Percentiles rank a stretch among this genome's conserved stretches.
Conservation (phyloP, 495 filamentous ascomycete genomes). For the Penicillium canariense region DNA sequence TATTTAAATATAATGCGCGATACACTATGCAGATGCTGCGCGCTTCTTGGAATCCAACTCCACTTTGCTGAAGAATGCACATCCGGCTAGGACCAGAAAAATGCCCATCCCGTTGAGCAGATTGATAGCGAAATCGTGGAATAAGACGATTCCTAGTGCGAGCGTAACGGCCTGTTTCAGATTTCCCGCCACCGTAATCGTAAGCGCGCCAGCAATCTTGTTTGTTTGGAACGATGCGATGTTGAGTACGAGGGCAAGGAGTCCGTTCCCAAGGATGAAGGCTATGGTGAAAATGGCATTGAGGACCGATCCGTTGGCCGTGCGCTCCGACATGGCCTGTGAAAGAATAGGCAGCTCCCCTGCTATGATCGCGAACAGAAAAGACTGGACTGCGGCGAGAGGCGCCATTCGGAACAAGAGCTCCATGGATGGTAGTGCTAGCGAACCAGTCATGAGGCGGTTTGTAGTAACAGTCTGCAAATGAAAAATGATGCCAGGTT, state of each 20-base stretch:
- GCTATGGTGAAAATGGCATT: slow-evolving; percentile 1
- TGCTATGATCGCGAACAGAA: slow-evolving; percentile 9
- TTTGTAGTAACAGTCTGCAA: slow-evolving; percentile 21
- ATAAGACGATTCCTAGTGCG: slow-evolving; percentile 15
- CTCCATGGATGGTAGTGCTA: slow-evolving; percentile 18
- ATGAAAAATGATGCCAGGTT: neutral
- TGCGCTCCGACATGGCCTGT: slow-evolving; percentile 11
- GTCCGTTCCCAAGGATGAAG: slow-evolving; percentile 17
- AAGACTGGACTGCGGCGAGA: slow-evolving; percentile 15
- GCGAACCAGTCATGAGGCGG: slow-evolving; percentile 19
- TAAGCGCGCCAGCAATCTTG: slow-evolving; percentile 18
- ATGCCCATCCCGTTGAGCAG: slow-evolving; percentile 17
- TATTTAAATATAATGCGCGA: neutral
- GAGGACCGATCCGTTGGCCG: slow-evolving; percentile 1
- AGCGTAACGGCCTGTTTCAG: slow-evolving; percentile 19
- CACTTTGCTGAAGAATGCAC: slow-evolving; percentile 17
- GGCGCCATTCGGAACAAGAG: slow-evolving; percentile 21
- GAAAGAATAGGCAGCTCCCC: slow-evolving; percentile 12
- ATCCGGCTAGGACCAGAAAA: slow-evolving; percentile 13
- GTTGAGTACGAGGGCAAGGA: slow-evolving; percentile 16
- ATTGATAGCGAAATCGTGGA: slow-evolving; percentile 16
- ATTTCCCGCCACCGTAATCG: slow-evolving; percentile 18
- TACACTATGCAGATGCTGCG: neutral
- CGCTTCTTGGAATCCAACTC: slow-evolving; percentile 19
- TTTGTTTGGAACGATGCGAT: slow-evolving; percentile 20